Evolutionary conservation across 2,329 filamentous ascomycete species (phyloP).

Genomic region (Botryotinia narcissicola): DNA sequence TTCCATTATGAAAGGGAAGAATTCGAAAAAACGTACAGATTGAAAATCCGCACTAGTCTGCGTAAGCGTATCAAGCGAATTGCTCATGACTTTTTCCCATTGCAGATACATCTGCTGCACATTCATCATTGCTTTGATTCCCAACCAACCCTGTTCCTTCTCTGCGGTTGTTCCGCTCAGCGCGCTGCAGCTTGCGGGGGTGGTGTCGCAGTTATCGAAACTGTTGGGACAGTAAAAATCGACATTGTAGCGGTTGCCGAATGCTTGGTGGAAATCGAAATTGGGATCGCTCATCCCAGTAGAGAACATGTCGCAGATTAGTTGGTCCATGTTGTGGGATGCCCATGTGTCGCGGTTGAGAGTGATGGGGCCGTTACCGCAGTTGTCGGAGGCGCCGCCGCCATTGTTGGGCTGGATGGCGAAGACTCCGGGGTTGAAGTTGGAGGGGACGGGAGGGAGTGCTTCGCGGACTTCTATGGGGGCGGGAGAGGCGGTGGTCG

Average conservation of each 20-base stretch:
- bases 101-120: conserved; percentile 1
- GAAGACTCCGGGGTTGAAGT: neutral
- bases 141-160: neutral
- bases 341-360: neutral
- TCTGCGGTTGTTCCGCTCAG: neutral
- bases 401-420: neutral
- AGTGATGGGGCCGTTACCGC: neutral
- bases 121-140: neutral
- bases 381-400: neutral
- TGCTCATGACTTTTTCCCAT: conserved; percentile 1
- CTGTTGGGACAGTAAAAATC: conserved; percentile 3
- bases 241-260: neutral
- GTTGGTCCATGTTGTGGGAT: neutral
- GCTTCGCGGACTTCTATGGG: neutral
- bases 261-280: neutral
- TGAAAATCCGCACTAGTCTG: neutral
- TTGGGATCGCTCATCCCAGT: neutral
- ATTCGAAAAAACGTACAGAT: neutral
- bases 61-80: neutral
- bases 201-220: neutral
- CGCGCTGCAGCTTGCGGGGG: neutral
- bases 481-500: neutral
- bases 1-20: fast-evolving
- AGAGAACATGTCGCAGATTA: neutral
- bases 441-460: neutral